Percentiles rank a stretch among this genome's conserved stretches.
Evolutionary conservation across 805 yeast species (phyloP).

Genomic region (Candida qinlingensis): DNA sequence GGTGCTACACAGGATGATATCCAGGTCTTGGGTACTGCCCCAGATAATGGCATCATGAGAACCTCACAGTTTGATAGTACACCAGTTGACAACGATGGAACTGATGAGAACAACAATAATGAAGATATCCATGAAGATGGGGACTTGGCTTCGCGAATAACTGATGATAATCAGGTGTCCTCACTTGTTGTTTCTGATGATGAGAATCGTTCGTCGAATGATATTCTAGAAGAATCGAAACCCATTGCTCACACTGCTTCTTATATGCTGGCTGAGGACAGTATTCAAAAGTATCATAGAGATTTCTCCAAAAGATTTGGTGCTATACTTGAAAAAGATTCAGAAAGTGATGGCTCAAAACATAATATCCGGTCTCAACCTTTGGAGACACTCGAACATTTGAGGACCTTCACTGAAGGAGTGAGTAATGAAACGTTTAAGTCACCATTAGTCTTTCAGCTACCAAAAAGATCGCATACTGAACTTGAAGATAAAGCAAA

Average conservation of each 20-base stretch:
- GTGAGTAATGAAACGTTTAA: no score
- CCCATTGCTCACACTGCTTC: neutral
- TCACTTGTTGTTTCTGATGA: constrained; percentile 23
- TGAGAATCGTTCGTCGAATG: constrained; percentile 9
- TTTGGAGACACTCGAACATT: neutral
- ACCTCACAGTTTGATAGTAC: no score
- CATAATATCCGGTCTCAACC: neutral
- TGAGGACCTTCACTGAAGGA: neutral
- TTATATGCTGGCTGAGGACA: constrained; percentile 18
- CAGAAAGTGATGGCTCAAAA: neutral
- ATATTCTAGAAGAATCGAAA: neutral
- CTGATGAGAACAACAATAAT: neutral
- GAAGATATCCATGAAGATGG: neutral
- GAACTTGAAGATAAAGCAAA: no score
- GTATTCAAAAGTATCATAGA: constrained; percentile 11
- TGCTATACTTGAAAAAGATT: neutral
- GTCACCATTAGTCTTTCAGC: neutral
- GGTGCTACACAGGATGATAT: constrained; percentile 13
- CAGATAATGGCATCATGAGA: constrained; percentile 9
- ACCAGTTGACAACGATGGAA: neutral
- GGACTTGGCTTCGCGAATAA: neutral
- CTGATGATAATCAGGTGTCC: neutral
- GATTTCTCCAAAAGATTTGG: neutral
- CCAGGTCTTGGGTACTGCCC: constrained; percentile 23
- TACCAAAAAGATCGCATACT: neutral